These are phyloP conservation scores for Colletotrichum melonis DNA, from an alignment of 2,329 filamentous ascomycete genomes.

Conservation along the genomic window DNA sequence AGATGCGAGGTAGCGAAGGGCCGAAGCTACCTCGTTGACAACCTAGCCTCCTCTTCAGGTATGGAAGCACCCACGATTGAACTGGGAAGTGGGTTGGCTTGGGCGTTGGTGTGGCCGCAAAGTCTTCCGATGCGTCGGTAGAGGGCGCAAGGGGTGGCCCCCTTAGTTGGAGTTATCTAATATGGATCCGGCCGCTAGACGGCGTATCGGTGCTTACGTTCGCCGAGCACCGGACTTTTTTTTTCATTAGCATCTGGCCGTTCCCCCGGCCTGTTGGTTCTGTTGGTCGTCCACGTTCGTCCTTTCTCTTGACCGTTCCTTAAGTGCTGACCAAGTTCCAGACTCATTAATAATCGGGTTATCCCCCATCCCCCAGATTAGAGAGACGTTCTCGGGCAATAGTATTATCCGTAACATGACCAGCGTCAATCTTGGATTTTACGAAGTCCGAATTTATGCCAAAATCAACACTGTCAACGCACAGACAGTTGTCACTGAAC, in stretches of 20 bases:
- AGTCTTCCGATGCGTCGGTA: not conserved
- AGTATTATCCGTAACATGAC: too few species aligned
- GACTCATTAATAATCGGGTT: too few species aligned
- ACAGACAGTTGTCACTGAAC: too few species aligned
- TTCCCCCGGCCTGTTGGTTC: not conserved
- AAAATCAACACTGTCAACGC: too few species aligned
- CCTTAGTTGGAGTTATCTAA: not conserved
- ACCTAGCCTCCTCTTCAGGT: not conserved
- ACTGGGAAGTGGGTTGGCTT: not conserved
- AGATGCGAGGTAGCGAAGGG: not conserved
- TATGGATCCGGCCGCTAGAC: not conserved
- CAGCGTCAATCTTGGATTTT: too few species aligned
- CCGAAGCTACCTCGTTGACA: conserved; percentile 4
- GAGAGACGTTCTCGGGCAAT: too few species aligned
- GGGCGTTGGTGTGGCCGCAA: conserved; percentile 5
- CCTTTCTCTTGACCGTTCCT: too few species aligned
- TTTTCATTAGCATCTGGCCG: conserved; percentile 5
- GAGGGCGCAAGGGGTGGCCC: not conserved
- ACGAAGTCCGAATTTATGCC: too few species aligned
- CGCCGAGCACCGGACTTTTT: conserved; percentile 8
- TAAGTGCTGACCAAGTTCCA: too few species aligned
- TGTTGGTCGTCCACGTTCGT: not conserved
- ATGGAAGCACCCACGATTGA: not conserved
- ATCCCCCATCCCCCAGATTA: too few species aligned
- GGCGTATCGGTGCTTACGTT: conserved; percentile 26